Evolutionary conservation across 257 asterid species (phyloP).

Genomic region (Solanum pennellii): DNA sequence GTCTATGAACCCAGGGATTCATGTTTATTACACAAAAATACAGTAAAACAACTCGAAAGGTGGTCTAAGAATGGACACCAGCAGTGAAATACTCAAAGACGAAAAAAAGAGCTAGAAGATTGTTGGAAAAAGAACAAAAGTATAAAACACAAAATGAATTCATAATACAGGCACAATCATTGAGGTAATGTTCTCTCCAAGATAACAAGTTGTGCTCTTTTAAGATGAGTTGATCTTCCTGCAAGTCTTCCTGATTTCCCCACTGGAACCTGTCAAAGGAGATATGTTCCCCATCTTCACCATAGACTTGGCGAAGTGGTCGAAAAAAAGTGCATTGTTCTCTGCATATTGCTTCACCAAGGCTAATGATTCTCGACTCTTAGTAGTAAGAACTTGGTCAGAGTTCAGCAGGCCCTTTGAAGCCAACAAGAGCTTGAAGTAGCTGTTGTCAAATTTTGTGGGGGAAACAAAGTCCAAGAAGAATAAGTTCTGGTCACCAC

Average conservation of each 20-base stretch:
- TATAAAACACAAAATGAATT: background rate
- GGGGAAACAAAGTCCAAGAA: conserved; percentile 58
- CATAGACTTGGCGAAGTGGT: conserved; percentile 78
- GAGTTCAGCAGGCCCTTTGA: conserved; percentile 69
- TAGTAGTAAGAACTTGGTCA: conserved; percentile 69
- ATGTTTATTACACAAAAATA: background rate
- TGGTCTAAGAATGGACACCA: background rate
- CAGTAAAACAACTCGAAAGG: background rate
- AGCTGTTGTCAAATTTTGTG: conserved; percentile 58
- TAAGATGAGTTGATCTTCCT: conserved; percentile 45
- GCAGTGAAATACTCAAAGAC: background rate
- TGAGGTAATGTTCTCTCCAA: background rate
- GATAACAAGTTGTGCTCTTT: background rate
- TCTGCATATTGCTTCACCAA: conserved; percentile 65
- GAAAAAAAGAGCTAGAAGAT: background rate
- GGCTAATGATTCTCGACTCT: conserved; percentile 38
- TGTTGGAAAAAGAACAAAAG: background rate
- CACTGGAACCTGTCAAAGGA: conserved; percentile 65
- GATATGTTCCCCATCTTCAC: conserved; percentile 77
- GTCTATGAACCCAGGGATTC: background rate
- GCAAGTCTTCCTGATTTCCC: conserved; percentile 73
- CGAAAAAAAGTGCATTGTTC: conserved; percentile 44
- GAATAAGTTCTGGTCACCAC: conserved; percentile 80
- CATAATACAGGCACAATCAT: background rate
- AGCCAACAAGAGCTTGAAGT: conserved; percentile 65